Evolutionary conservation across 306 rosid species (phyloP).

Genomic region (Bauhinia variegata): DNA sequence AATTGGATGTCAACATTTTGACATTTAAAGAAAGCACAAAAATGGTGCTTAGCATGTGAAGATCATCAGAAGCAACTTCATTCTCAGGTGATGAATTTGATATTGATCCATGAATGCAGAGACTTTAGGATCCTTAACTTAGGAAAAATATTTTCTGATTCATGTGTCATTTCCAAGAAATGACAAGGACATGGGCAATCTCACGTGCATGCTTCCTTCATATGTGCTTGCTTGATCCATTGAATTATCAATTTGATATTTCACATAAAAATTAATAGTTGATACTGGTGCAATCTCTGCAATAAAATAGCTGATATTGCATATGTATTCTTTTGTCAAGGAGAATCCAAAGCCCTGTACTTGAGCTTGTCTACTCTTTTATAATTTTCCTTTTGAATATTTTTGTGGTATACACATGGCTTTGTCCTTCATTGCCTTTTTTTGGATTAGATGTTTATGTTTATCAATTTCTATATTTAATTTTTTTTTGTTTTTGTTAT

Average conservation of each 20-base stretch:
- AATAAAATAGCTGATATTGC: background rate
- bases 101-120: constrained; percentile 33
- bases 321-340: no score
- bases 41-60: constrained; percentile 42
- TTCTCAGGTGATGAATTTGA: background rate
- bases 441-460: no score
- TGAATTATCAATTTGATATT: constrained; percentile 2
- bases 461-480: no score
- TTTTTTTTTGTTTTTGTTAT: no score
- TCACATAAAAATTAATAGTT: background rate
- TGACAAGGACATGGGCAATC: constrained; percentile 32
- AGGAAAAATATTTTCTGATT: constrained; percentile 7
- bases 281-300: constrained; percentile 6
- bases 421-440: no score
- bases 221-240: constrained; percentile 32
- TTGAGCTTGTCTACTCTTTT: constrained; percentile 14
- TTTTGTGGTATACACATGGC: no score
- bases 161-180: constrained; percentile 23
- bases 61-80: constrained; percentile 36
- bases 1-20: background rate
- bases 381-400: constrained; percentile 1
- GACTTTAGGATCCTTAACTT: constrained; percentile 3
- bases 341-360: constrained; percentile 5
- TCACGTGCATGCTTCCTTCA: constrained; percentile 47
- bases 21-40: constrained; percentile 29